These are phyloP conservation scores for Leptographium lundbergii DNA, from an alignment of 2,329 filamentous ascomycete genomes.

Conservation along the genomic window DNA sequence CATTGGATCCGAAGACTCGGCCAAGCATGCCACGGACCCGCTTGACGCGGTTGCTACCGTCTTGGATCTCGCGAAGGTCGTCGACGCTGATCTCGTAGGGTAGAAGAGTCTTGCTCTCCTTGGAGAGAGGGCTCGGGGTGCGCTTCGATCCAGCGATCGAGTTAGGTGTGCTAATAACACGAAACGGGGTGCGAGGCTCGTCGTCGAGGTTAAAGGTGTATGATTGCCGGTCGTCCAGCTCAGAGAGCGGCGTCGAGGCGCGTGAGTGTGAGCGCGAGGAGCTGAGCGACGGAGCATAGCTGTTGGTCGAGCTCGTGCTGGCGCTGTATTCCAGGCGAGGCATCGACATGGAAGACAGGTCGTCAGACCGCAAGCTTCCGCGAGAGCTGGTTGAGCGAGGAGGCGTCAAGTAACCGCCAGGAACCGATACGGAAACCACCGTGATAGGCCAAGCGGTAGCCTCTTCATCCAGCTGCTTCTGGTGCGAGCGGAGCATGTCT, in stretches of 20 bases:
- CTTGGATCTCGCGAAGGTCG: constrained; percentile 36
- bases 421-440: constrained; percentile 16
- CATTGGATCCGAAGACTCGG: constrained; percentile 33
- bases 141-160: constrained; percentile 11
- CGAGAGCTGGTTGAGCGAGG: constrained; percentile 25
- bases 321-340: constrained; percentile 33
- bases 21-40: constrained; percentile 39
- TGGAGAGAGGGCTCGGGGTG: constrained; percentile 6
- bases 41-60: constrained; percentile 33
- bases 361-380: constrained; percentile 22
- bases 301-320: constrained; percentile 30
- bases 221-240: constrained; percentile 24
- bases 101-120: constrained; percentile 21
- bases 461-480: constrained; percentile 16
- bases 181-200: constrained; percentile 36
- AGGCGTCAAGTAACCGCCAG: constrained; percentile 29
- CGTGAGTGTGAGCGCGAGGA: constrained; percentile 32
- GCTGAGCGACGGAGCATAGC: constrained; percentile 32
- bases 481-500: constrained; percentile 6
- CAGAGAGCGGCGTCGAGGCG: constrained; percentile 36
- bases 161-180: constrained; percentile 15
- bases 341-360: constrained; percentile 18
- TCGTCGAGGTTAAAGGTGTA: constrained; percentile 29
- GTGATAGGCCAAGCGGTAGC: constrained; percentile 12
- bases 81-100: constrained; percentile 44